Base-by-base conservation (phyloP, 306 rosid genomes). In the Quercus bicolor region DNA sequence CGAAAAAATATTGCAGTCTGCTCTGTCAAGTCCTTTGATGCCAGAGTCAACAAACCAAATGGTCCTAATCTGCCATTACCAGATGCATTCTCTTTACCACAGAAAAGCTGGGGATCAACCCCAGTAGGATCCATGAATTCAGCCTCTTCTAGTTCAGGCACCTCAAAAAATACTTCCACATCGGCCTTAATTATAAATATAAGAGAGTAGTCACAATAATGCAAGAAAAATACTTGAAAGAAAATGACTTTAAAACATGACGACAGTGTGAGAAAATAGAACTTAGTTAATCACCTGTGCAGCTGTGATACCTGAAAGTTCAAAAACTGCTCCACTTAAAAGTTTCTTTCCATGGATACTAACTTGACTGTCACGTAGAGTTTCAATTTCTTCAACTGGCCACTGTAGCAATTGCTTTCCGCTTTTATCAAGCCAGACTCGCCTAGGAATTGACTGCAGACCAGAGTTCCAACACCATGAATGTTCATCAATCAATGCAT, bases 21-120 rank as follows among this genome's bases (percentile, higher is more conserved):
- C 72, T 92, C 92, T 57, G 77, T 37, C 72, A 78, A 82, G 59
- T 87, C 87, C 71, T 84, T 54, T 57, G 94, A 90, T 40, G 88
- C 97, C 70, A 92, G 80, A 75, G 77, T 87, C 69, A 82, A 75
- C 82, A 89, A 80, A 26, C 97, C 91, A 60, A 89, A 91, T 70
- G 92, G 92, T 20, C 90, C 97, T 34, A 86, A 56, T 77, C 6
- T 77, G 54, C 88, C 91, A 13, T 60, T 77, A 18, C 55, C 56
- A 6, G 82, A 56, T 60, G 89, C 82, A 54, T 78, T 5, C 76
- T 82, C 80, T 76, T 86, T n/a, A 57, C 86, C 75, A 61, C 94
- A 90, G 1, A 89, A 73, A 71, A 78, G 1, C 64, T 88, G 83
- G 16, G 94, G 87, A 80, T 90, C 90, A 72, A 78, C 75, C 77